A percentile compares a stretch with the other conserved stretches of the same genome.
Conservation (phyloP, 2,329 filamentous ascomycete genomes). For the Fusarium tanahbumbuense region DNA sequence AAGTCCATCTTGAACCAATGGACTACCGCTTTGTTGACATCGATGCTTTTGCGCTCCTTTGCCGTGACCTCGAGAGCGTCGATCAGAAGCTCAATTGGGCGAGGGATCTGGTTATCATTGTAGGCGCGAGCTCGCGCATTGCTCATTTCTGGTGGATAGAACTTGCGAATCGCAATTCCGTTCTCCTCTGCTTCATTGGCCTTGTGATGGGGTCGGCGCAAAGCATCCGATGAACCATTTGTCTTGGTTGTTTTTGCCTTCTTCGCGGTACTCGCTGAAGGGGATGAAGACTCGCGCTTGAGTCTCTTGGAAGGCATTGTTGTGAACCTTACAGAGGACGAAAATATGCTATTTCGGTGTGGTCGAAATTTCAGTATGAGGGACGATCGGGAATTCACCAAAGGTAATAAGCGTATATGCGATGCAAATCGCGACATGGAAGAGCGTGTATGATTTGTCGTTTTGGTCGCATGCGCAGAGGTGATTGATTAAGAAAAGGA, state of each 20-base stretch:
- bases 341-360: background rate
- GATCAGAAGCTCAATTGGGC: slow-evolving; percentile 77
- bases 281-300: slow-evolving; percentile 47
- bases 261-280: slow-evolving; percentile 42
- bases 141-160: slow-evolving; percentile 88
- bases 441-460: background rate
- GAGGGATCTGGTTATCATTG: slow-evolving; percentile 73
- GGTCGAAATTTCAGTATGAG: background rate
- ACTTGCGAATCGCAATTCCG: slow-evolving; percentile 77
- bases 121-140: slow-evolving; percentile 82
- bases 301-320: slow-evolving; percentile 47
- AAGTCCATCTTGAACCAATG: slow-evolving; percentile 94
- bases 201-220: slow-evolving; percentile 61
- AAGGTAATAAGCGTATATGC: background rate
- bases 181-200: slow-evolving; percentile 61
- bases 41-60: slow-evolving; percentile 61
- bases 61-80: slow-evolving; percentile 71
- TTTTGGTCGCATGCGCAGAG: background rate
- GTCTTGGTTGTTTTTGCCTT: slow-evolving; percentile 50
- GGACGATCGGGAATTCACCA: background rate
- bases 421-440: slow-evolving; percentile 13
- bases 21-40: slow-evolving; percentile 72
- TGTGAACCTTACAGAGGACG: slow-evolving; percentile 4
- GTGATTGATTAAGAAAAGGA: background rate
- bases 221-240: slow-evolving; percentile 45